Percentiles rank a stretch among this genome's conserved stretches.
Evolutionary conservation across 2,329 filamentous ascomycete species (phyloP).

Genomic region (Incumbomyces lentus): DNA sequence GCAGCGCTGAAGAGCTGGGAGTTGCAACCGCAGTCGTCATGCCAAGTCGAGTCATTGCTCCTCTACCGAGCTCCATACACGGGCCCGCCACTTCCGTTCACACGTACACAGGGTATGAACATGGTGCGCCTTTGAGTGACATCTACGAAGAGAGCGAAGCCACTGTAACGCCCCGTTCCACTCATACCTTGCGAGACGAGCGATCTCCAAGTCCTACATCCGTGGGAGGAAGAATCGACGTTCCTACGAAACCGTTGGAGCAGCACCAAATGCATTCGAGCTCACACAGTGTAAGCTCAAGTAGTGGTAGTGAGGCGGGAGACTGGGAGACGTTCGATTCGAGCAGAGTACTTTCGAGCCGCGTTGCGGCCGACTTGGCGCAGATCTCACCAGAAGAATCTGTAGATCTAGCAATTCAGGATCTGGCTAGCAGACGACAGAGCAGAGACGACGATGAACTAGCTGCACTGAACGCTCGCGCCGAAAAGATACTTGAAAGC

Average conservation of each 20-base stretch:
- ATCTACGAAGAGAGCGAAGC: conserved; percentile 32
- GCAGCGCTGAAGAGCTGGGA: conserved; percentile 8
- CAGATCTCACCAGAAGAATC: conserved; percentile 15
- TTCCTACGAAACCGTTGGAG: not conserved
- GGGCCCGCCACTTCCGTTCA: conserved; percentile 7
- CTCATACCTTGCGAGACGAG: conserved; percentile 1
- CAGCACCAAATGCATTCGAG: conserved; percentile 38
- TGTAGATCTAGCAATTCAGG: conserved; percentile 23
- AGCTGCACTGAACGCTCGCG: conserved; percentile 65
- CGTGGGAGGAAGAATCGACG: not conserved
- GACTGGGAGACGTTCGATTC: conserved; percentile 22
- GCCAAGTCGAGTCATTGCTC: conserved; percentile 8
- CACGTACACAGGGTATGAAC: conserved; percentile 27
- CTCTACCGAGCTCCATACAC: conserved; percentile 1
- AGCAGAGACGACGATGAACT: conserved; percentile 57
- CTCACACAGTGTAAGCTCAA: conserved; percentile 32
- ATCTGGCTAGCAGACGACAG: conserved; percentile 19
- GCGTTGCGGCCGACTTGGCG: conserved; percentile 19
- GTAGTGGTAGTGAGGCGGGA: conserved; percentile 20
- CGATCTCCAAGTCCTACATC: conserved; percentile 13
- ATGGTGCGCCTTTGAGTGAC: conserved; percentile 34
- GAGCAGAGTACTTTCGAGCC: conserved; percentile 17
- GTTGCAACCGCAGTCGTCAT: conserved; percentile 16
- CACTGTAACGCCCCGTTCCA: conserved; percentile 14
- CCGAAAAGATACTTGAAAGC: conserved; percentile 84